Conservation (phyloP, 2,329 filamentous ascomycete genomes). For the Coniochaeta sp. region DNA sequence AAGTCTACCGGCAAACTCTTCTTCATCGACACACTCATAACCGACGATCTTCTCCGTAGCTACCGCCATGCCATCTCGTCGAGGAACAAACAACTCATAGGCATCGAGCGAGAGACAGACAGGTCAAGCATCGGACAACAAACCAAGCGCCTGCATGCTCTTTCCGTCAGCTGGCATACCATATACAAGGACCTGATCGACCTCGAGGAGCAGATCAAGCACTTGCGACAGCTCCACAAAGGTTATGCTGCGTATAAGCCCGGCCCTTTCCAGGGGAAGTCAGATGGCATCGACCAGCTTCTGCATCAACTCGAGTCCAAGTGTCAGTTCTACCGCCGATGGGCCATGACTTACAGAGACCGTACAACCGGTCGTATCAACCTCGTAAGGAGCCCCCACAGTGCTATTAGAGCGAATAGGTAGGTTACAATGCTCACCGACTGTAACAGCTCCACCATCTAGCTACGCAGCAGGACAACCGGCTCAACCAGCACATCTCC, state of each 20-base stretch:
- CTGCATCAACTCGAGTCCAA: not conserved
- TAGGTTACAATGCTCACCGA: not conserved
- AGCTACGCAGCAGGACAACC: not conserved
- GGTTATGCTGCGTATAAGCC: not conserved
- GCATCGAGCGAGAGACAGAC: not conserved
- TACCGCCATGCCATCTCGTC: not conserved
- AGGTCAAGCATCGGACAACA: not conserved
- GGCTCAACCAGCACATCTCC: not conserved
- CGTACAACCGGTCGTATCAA: not conserved
- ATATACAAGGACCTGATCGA: not conserved
- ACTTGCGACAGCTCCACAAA: not conserved
- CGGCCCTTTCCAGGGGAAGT: not conserved
- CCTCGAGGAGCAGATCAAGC: not conserved
- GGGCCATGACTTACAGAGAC: not conserved
- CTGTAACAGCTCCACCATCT: not conserved
- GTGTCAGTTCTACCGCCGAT: not conserved
- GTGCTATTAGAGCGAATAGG: not conserved
- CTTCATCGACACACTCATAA: not conserved
- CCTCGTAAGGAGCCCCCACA: not conserved
- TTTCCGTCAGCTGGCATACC: not conserved
- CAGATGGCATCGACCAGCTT: not conserved
- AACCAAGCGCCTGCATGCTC: not conserved
- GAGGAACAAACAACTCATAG: not conserved
- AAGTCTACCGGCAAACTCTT: not conserved
- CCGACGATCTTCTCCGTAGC: not conserved